phyloP scores from a whole-genome alignment of 495 filamentous ascomycete species.

The Jackrogersella multiformis region DNA sequence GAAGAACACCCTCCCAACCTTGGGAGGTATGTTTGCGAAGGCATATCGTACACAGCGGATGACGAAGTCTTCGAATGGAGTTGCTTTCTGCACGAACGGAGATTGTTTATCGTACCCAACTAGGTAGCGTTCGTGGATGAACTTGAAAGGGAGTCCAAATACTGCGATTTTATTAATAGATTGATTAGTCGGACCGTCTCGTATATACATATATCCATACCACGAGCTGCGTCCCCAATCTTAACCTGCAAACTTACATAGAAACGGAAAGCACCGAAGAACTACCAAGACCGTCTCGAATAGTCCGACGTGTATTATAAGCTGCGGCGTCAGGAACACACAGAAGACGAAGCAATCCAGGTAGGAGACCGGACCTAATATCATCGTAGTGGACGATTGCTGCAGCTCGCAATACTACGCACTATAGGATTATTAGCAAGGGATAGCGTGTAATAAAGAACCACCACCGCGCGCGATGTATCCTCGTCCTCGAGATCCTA shows the following conservation, averaged over 20 bases:
- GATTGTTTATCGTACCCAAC: conserved; percentile 53
- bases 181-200: conserved; percentile 6
- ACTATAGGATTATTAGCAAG: not conserved
- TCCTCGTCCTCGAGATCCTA: not conserved
- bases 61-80: conserved; percentile 77
- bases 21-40: conserved; percentile 72
- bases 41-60: conserved; percentile 79
- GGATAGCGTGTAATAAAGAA: too few species aligned
- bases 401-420: not conserved
- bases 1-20: conserved; percentile 77
- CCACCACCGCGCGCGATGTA: too few species aligned
- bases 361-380: conserved; percentile 72
- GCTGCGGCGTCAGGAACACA: conserved; percentile 69
- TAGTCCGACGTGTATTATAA: conserved; percentile 69
- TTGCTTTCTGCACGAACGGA: conserved; percentile 70
- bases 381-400: conserved; percentile 47
- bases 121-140: conserved; percentile 67
- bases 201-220: not conserved
- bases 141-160: conserved; percentile 62
- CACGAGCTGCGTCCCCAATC: too few species aligned
- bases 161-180: conserved; percentile 52
- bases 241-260: conserved; percentile 60
- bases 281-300: conserved; percentile 63
- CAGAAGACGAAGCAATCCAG: conserved; percentile 76
- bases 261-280: conserved; percentile 71